phyloP scores from a whole-genome alignment of 257 asterid species.

The Solanum bukasovii region DNA sequence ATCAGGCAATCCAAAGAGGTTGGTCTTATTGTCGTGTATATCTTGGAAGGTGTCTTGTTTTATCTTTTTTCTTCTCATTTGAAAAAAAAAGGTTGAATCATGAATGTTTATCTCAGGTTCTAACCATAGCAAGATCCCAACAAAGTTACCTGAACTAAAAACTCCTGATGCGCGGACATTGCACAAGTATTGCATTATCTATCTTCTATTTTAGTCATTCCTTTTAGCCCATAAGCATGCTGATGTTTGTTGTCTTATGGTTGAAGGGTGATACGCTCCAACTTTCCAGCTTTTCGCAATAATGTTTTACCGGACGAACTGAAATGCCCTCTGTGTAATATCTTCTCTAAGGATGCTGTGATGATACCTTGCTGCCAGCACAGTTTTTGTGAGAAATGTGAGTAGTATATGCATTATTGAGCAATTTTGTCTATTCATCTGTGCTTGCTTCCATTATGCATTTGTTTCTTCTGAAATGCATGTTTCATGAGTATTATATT shows the following conservation, averaged over 20 bases:
- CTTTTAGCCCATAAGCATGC: background rate
- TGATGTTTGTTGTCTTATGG: constrained; percentile 13
- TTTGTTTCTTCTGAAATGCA: background rate
- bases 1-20: constrained; percentile 35
- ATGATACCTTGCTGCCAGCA: constrained; percentile 98
- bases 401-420: constrained; percentile 25
- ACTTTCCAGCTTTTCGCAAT: constrained; percentile 25
- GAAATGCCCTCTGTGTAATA: constrained; percentile 65
- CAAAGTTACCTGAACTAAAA: constrained; percentile 15
- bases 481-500: background rate
- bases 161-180: constrained; percentile 25
- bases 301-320: constrained; percentile 43
- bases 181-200: constrained; percentile 31
- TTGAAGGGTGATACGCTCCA: constrained; percentile 21
- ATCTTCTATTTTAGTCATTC: background rate
- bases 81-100: background rate
- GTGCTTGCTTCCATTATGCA: background rate
- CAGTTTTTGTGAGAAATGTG: constrained; percentile 87
- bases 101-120: constrained; percentile 30
- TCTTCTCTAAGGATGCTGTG: constrained; percentile 76
- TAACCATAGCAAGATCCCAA: constrained; percentile 21
- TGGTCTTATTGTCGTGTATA: constrained; percentile 2
- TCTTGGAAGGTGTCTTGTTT: background rate
- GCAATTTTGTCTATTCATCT: background rate
- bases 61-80: background rate